Percentiles rank a stretch among this genome's conserved stretches.
Evolutionary conservation across 768 basidiomycete genomes (phyloP).

Genomic region (Omphalotus guepiniiformis): DNA sequence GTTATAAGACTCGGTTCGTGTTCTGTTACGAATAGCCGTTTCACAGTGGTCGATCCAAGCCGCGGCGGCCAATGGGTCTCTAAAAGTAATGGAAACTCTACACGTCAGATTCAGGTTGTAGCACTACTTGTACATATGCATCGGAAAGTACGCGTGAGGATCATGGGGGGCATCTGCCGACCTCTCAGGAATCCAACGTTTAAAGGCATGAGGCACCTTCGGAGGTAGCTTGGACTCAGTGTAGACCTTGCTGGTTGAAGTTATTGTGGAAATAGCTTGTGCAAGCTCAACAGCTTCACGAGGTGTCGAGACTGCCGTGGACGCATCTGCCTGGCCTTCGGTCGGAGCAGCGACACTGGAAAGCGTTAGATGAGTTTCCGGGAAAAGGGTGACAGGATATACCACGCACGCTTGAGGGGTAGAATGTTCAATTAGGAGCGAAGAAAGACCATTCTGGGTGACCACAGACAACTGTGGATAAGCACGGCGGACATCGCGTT

Average conservation of each 20-base stretch:
- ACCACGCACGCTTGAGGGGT: conserved; percentile 55
- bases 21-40: no score
- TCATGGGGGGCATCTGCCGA: conserved; percentile 82
- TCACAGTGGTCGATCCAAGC: no score
- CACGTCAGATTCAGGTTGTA: no score
- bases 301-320: conserved; percentile 41
- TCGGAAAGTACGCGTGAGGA: conserved; percentile 79
- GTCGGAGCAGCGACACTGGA: conserved; percentile 53
- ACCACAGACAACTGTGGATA: conserved; percentile 92
- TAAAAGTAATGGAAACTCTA: no score
- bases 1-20: no score
- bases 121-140: conserved; percentile 61
- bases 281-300: conserved; percentile 57
- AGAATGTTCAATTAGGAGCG: conserved; percentile 79
- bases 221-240: conserved; percentile 70
- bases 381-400: conserved; percentile 2
- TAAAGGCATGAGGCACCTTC: conserved; percentile 58
- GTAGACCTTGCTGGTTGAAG: conserved; percentile 53
- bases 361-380: conserved; percentile 3
- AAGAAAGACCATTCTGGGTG: conserved; percentile 78
- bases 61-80: no score
- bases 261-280: conserved; percentile 65
- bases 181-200: conserved; percentile 69
- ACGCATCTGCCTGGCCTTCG: conserved; percentile 32
- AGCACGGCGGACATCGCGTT: conserved; percentile 87